Percentiles rank a stretch among this genome's conserved stretches.
These are phyloP conservation scores for Pythium aphanidermatum DNA, from an alignment of 352 stramenopile species.

Conservation along the genomic window DNA sequence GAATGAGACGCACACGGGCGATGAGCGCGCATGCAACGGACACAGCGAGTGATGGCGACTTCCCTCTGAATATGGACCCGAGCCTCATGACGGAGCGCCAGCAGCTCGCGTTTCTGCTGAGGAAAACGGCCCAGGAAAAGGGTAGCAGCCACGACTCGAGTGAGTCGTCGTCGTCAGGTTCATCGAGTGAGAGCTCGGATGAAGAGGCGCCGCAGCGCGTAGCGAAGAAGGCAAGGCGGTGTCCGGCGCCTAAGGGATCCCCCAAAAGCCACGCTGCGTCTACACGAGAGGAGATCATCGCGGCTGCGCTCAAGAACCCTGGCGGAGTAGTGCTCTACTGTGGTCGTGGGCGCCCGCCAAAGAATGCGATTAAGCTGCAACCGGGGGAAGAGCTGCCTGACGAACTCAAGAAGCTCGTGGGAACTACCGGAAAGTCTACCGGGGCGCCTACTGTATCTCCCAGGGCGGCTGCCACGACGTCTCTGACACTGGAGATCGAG, in stretches of 20 bases:
- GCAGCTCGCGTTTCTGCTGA: constrained; percentile 70
- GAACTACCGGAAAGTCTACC: constrained; percentile 5
- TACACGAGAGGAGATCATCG: constrained; percentile 10
- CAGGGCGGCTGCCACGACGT: no score
- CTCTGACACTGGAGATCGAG: no score
- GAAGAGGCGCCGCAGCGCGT: constrained; percentile 24
- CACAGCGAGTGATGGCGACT: constrained; percentile 10
- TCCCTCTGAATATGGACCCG: constrained; percentile 34
- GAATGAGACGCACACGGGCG: constrained; percentile 9
- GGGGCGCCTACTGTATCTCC: no score
- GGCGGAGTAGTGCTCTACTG: constrained; percentile 15
- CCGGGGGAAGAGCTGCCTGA: constrained; percentile 6
- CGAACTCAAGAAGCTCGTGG: constrained; percentile 10
- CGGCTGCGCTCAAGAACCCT: constrained; percentile 17
- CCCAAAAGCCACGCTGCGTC: constrained; percentile 6
- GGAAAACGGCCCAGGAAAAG: constrained; percentile 50
- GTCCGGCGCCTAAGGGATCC: constrained; percentile 4
- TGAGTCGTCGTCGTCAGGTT: constrained; percentile 4
- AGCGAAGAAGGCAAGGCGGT: constrained; percentile 5
- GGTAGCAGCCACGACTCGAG: background rate
- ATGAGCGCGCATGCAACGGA: constrained; percentile 1
- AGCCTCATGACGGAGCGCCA: constrained; percentile 79
- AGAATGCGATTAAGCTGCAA: constrained; percentile 17
- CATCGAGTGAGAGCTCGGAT: constrained; percentile 20
- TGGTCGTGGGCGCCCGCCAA: constrained; percentile 8